Base-by-base conservation (phyloP, 1,139 yeast species). In the Meyerozyma athensensis region DNA sequence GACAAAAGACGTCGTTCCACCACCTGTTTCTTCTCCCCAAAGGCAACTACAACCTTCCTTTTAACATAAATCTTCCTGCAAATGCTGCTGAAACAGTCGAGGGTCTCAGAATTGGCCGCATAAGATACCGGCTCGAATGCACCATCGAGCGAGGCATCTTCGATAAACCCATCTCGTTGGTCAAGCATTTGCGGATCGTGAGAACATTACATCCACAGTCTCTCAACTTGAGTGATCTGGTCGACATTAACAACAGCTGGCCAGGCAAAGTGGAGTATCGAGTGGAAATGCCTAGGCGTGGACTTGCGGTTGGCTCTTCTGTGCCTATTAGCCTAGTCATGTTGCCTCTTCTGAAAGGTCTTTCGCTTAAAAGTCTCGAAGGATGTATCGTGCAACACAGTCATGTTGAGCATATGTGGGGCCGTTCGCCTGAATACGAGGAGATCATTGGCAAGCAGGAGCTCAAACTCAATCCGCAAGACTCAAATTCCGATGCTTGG, bases 31-130 rank as follows among this genome's bases (percentile, higher is more conserved):
- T 71, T 10, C 59, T 82, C 21, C 81, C 81, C 0, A 67, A 71
- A 40, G 90, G 90, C 0, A 80, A 81, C 50, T 82, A 82, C 50
- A 77, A 75, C 44, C 55, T 83, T 26, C 90, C 90, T 0, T 83
- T 82, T 53, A 59, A 57, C 26, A 65, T 74, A 5, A 58, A 61
- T 13, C 54, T 83, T 9, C 89, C 90, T 0, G 72, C 80, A 2
- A 75, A 75, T 45, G 55, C 77, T 1, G 74, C 82, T 2, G 90
- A 81, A 45, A 77, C 89, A 0, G 72, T 82, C 0, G 90, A 82
- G 55, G 86, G 87, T 0, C 58, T 19, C 36, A 40, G 37, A 35
- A 69, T 76, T 31, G 86, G 81, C 1, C 70, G 75, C 7, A 54
- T 81, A 4, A 57, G 78, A 9, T 82, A 83, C 55, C 68, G 69